Conservation (phyloP, 495 filamentous ascomycete genomes). For the Penicillium simplicissimum region DNA sequence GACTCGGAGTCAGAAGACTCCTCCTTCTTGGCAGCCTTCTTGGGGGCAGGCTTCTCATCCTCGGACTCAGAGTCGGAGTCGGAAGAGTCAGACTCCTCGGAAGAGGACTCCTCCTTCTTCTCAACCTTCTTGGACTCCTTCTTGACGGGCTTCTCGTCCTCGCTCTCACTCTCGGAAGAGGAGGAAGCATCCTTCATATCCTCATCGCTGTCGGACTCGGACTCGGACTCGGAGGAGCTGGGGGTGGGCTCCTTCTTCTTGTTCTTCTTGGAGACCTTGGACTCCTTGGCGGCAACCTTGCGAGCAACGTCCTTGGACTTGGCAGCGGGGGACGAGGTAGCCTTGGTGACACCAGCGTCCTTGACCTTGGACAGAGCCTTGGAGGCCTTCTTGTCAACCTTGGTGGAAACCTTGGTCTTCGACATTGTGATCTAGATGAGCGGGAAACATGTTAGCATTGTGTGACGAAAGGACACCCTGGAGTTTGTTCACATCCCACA, state of each 20-base stretch:
- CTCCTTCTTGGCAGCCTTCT: conserved; percentile 40
- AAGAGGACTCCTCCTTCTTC: conserved; percentile 50
- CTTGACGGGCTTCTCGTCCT: conserved; percentile 37
- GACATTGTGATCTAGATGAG: conserved; percentile 48
- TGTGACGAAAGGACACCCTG: conserved; percentile 36
- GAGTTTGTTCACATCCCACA: conserved; percentile 24
- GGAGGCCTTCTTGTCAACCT: conserved; percentile 43
- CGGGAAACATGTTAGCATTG: conserved; percentile 28
- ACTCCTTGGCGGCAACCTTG: conserved; percentile 45
- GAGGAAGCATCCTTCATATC: conserved; percentile 42
- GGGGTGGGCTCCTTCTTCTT: conserved; percentile 52
- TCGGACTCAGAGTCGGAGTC: conserved; percentile 30
- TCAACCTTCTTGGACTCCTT: conserved; percentile 39
- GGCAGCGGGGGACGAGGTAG: conserved; percentile 48
- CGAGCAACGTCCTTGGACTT: conserved; percentile 54
- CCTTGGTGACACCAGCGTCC: conserved; percentile 52
- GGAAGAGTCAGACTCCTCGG: conserved; percentile 11
- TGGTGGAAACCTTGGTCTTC: conserved; percentile 51
- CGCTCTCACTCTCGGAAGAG: conserved; percentile 39
- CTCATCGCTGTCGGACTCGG: conserved; percentile 37
- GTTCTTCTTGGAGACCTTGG: conserved; percentile 38
- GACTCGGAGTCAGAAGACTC: conserved; percentile 33
- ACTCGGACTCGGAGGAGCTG: conserved; percentile 47
- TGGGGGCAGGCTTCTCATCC: conserved; percentile 37
- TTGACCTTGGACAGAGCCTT: conserved; percentile 56